A percentile compares a stretch with the other conserved stretches of the same genome.
These are phyloP conservation scores for Diaporthe vaccinii DNA, from an alignment of 2,329 filamentous ascomycete species.

Conservation along the genomic window DNA sequence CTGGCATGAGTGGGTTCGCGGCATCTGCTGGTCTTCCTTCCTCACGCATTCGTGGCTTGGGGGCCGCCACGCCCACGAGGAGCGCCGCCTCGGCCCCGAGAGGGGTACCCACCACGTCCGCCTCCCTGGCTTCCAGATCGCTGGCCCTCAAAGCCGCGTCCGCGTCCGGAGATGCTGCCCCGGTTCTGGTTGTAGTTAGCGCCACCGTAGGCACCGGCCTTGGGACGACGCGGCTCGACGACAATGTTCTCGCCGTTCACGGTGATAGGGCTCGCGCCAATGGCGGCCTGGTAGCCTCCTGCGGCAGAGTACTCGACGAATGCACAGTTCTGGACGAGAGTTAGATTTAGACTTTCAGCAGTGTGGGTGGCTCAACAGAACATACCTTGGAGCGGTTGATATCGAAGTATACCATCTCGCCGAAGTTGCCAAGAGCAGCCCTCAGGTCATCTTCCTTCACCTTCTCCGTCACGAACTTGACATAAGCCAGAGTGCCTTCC, in stretches of 20 bases:
- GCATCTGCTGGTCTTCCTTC: conserved; percentile 21
- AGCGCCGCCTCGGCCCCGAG: conserved; percentile 70
- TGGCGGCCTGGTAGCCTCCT: conserved; percentile 86
- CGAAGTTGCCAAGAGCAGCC: conserved; percentile 77
- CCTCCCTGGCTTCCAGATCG: conserved; percentile 72
- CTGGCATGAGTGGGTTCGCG: conserved; percentile 14
- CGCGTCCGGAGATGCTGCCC: conserved; percentile 71
- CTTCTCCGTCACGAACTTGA: conserved; percentile 95
- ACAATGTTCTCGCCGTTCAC: conserved; percentile 86
- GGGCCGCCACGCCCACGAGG: conserved; percentile 73
- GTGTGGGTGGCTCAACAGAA: background rate
- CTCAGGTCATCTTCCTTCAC: conserved; percentile 80
- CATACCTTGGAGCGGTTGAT: conserved; percentile 86
- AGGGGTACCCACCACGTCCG: conserved; percentile 78
- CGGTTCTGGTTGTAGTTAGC: conserved; percentile 75
- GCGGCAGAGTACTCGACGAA: conserved; percentile 92
- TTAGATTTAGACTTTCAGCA: conserved; percentile 42
- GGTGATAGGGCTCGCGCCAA: conserved; percentile 86
- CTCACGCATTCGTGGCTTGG: conserved; percentile 66
- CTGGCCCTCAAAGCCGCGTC: conserved; percentile 74
- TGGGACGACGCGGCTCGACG: conserved; percentile 90
- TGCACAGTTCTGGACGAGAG: conserved; percentile 82
- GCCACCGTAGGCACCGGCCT: conserved; percentile 77
- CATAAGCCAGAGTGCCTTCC: conserved; percentile 86
- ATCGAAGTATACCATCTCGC: conserved; percentile 80